These are phyloP conservation scores for Obelidium mucronatum DNA, from an alignment of 192 early-diverging fungal genomes.

Conservation along the genomic window DNA sequence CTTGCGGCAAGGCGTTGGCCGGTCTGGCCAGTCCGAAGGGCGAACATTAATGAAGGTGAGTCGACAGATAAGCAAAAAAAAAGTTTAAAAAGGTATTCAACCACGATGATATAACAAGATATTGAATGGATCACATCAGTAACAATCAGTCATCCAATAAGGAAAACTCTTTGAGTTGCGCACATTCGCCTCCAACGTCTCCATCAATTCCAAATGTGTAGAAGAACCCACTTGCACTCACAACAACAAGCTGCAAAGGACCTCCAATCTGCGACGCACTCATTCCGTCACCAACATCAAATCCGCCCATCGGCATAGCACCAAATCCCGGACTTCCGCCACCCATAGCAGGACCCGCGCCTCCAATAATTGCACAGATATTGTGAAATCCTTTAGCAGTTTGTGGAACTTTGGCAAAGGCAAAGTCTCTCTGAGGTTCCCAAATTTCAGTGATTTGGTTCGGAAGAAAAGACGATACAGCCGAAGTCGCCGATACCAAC, in stretches of 20 bases:
- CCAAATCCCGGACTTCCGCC: background rate
- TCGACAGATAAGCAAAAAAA: too few relatives aligned
- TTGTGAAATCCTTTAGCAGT: conserved; percentile 45
- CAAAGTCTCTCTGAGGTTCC: conserved; percentile 96
- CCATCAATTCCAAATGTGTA: conserved; percentile 90
- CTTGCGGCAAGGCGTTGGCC: too few relatives aligned
- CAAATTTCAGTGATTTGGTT: conserved; percentile 88
- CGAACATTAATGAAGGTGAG: too few relatives aligned
- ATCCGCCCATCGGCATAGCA: background rate
- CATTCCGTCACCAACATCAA: background rate
- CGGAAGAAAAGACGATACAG: conserved; percentile 83
- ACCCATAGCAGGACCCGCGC: background rate
- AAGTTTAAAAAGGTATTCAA: too few relatives aligned
- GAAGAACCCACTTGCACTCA: conserved; percentile 88
- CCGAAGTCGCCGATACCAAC: conserved; percentile 60
- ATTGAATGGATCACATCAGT: too few relatives aligned
- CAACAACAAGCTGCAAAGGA: conserved; percentile 85
- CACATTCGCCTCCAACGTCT: conserved; percentile 90
- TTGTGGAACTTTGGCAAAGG: conserved; percentile 84
- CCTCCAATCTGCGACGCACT: conserved; percentile 46
- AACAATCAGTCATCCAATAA: conserved; percentile 44
- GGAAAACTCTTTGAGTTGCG: conserved; percentile 78
- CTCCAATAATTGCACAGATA: conserved; percentile 54
- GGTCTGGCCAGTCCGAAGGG: too few relatives aligned
- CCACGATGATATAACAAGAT: too few relatives aligned